These are phyloP conservation scores for Astraeus odoratus DNA, from an alignment of 768 basidiomycete genomes.

Conservation along the genomic window DNA sequence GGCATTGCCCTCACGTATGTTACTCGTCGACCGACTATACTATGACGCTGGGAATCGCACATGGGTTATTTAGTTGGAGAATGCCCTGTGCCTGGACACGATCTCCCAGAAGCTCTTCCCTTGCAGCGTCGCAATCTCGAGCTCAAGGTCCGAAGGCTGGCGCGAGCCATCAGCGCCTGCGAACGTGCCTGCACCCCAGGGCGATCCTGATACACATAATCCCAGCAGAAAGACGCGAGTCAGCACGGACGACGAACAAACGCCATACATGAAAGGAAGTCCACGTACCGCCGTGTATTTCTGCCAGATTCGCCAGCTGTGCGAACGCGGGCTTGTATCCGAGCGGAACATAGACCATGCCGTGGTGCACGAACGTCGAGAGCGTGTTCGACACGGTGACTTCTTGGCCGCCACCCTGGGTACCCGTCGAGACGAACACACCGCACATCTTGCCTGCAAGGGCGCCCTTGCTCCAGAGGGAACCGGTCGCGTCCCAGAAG, in stretches of 20 bases:
- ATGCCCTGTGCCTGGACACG: slow-evolving; percentile 31
- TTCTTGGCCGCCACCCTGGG: slow-evolving; percentile 45
- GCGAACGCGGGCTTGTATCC: slow-evolving; percentile 41
- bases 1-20: too few relatives aligned
- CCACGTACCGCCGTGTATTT: slow-evolving; percentile 41
- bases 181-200: slow-evolving; percentile 78
- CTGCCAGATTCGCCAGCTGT: slow-evolving; percentile 32
- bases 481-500: slow-evolving; percentile 47
- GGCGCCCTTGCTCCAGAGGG: slow-evolving; percentile 35
- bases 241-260: neutral
- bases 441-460: slow-evolving; percentile 42
- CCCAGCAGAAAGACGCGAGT: neutral
- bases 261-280: neutral
- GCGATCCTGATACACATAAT: slow-evolving; percentile 44
- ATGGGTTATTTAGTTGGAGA: slow-evolving; percentile 10
- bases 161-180: slow-evolving; percentile 50
- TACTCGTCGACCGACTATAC: too few relatives aligned
- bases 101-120: slow-evolving; percentile 49
- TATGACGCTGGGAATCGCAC: neutral
- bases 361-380: slow-evolving; percentile 49
- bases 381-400: slow-evolving; percentile 30
- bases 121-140: slow-evolving; percentile 50
- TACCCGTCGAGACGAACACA: slow-evolving; percentile 39
- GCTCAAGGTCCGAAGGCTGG: slow-evolving; percentile 51
- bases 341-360: slow-evolving; percentile 46